Conservation (phyloP, 108 stramenopile genomes). For the Pseudonitzschia pungens region DNA sequence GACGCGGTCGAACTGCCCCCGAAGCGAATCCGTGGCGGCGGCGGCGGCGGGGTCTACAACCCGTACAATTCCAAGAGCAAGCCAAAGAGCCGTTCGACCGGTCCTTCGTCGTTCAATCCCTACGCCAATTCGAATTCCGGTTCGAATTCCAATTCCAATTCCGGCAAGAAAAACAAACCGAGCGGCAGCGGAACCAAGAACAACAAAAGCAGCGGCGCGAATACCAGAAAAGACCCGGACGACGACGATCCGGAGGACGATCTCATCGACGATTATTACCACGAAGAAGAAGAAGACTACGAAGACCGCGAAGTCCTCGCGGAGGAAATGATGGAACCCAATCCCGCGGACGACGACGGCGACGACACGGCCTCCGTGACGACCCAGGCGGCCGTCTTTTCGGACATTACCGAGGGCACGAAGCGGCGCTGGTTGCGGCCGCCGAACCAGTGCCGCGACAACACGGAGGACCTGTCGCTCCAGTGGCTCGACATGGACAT, state of each 20-base stretch:
- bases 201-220: not conserved
- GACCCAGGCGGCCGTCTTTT: slow-evolving; percentile 25
- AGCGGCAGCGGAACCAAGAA: not conserved
- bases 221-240: slow-evolving; percentile 3
- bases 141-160: not conserved
- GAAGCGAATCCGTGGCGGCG: slow-evolving; percentile 65
- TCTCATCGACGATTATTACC: slow-evolving; percentile 16
- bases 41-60: slow-evolving; percentile 41
- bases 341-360: slow-evolving; percentile 12
- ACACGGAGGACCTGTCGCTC: slow-evolving; percentile 57
- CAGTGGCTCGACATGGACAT: slow-evolving; percentile 99
- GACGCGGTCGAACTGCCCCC: not conserved
- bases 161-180: too few species aligned
- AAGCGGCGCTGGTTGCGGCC: slow-evolving; percentile 49
- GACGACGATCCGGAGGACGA: slow-evolving; percentile 15
- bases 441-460: slow-evolving; percentile 41
- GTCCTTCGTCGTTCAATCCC: slow-evolving; percentile 5
- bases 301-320: slow-evolving; percentile 8
- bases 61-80: slow-evolving; percentile 15
- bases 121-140: slow-evolving; percentile 2
- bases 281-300: slow-evolving; percentile 19
- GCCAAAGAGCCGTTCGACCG: not conserved
- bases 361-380: not conserved
- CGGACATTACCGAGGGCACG: slow-evolving; percentile 30
- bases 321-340: slow-evolving; percentile 13